A percentile compares a stretch with the other conserved stretches of the same genome.
Conservation (phyloP, 768 basidiomycete species). For the Tylopilus intermedius region DNA sequence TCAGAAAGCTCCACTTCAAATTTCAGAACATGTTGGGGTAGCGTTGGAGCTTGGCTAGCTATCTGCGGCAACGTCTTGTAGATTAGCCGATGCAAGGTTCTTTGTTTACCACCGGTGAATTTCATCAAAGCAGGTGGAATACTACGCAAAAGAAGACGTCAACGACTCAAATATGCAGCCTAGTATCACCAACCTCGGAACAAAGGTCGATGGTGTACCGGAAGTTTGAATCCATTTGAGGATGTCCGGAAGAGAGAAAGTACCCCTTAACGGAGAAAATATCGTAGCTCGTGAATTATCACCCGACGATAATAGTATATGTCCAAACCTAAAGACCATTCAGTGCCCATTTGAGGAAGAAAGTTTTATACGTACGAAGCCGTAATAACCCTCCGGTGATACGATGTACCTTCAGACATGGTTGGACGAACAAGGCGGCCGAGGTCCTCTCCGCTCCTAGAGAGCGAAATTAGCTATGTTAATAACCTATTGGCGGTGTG, state of each 20-base stretch:
- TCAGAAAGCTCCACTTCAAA: conserved; percentile 36
- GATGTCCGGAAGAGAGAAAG: conserved; percentile 37
- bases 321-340: conserved; percentile 45
- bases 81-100: conserved; percentile 42
- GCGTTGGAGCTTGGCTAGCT: conserved; percentile 3
- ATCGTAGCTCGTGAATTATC: conserved; percentile 35
- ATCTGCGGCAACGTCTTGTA: conserved; percentile 37
- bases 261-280: conserved; percentile 44
- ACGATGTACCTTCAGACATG: neutral
- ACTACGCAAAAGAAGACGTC: conserved; percentile 25
- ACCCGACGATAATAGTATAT: conserved; percentile 47
- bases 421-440: conserved; percentile 8
- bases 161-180: neutral
- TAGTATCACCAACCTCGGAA: conserved; percentile 42
- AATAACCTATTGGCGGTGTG: neutral
- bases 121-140: conserved; percentile 35
- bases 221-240: conserved; percentile 42
- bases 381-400: conserved; percentile 24
- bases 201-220: conserved; percentile 37
- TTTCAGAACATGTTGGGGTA: conserved; percentile 29
- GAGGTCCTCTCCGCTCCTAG: conserved; percentile 18
- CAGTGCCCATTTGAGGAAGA: conserved; percentile 2
- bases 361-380: conserved; percentile 35
- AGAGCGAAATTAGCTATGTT: conserved; percentile 9
- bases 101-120: conserved; percentile 28